phyloP scores from a whole-genome alignment of 2,329 filamentous ascomycete genomes.

The Coniochaeta sp. region DNA sequence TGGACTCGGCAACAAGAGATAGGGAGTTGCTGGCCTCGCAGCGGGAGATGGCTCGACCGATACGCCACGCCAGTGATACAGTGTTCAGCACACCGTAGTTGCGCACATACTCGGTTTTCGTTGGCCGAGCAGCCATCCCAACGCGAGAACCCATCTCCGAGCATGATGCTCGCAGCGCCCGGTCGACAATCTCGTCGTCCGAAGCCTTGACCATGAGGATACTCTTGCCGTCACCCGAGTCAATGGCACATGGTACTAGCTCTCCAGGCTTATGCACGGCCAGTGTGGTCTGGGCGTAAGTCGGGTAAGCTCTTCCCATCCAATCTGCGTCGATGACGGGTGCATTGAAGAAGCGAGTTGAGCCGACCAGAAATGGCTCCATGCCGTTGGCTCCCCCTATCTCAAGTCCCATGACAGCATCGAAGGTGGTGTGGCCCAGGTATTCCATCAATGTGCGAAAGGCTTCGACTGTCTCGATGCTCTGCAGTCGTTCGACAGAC shows the following conservation, averaged over 20 bases:
- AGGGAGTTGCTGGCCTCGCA: constrained; percentile 32
- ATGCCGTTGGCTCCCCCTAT: constrained; percentile 49
- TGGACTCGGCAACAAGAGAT: constrained; percentile 35
- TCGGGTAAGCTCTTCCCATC: constrained; percentile 26
- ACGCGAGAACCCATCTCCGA: constrained; percentile 32
- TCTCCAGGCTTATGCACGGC: constrained; percentile 30
- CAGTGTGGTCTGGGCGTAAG: constrained; percentile 23
- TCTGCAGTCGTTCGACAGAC: constrained; percentile 31
- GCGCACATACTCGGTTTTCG: constrained; percentile 22
- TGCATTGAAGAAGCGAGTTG: constrained; percentile 24
- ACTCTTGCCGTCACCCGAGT: constrained; percentile 34
- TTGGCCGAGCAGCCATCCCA: constrained; percentile 23
- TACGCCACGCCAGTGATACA: constrained; percentile 30
- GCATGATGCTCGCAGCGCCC: constrained; percentile 29
- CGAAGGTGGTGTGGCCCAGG: constrained; percentile 18
- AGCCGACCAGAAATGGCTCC: constrained; percentile 27
- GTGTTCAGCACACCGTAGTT: constrained; percentile 25
- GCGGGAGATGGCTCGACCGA: constrained; percentile 40
- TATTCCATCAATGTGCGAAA: constrained; percentile 28
- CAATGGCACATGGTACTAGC: constrained; percentile 34
- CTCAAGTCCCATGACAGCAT: constrained; percentile 37
- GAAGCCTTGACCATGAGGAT: constrained; percentile 32
- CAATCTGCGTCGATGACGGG: constrained; percentile 28
- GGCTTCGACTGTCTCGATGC: constrained; percentile 28
- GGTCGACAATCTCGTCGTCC: constrained; percentile 32